A percentile compares a stretch with the other conserved stretches of the same genome.
Evolutionary conservation across 2,329 filamentous ascomycete species (phyloP).

Genomic region (Fusarium austroafricanum): DNA sequence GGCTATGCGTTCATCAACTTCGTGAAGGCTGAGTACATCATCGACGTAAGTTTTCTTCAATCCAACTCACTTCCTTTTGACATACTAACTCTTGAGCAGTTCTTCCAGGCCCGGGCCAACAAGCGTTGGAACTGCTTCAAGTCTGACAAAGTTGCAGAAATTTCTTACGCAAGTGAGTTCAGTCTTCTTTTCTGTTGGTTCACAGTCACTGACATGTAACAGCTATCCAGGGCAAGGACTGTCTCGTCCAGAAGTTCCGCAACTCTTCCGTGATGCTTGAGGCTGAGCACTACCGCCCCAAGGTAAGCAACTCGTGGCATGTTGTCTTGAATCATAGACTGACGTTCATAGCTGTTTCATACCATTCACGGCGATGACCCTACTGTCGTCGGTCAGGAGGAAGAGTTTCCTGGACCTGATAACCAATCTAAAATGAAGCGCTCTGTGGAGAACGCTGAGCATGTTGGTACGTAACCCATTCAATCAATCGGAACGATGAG

Average conservation of each 20-base stretch:
- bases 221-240: constrained; percentile 94
- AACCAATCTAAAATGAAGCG: constrained; percentile 89
- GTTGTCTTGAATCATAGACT: background rate
- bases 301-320: constrained; percentile 62
- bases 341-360: constrained; percentile 60
- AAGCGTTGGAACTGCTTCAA: constrained; percentile 84
- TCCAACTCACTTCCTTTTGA: no score
- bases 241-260: constrained; percentile 92
- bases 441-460: constrained; percentile 86
- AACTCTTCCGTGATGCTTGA: constrained; percentile 98
- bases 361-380: constrained; percentile 61
- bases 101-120: constrained; percentile 76
- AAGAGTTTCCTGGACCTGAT: constrained; percentile 80
- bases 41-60: constrained; percentile 64
- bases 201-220: constrained; percentile 42
- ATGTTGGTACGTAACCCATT: constrained; percentile 71
- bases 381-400: constrained; percentile 74
- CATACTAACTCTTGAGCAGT: constrained; percentile 60
- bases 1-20: constrained; percentile 99
- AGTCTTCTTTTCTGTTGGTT: rapidly evolving
- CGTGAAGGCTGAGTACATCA: constrained; percentile 75
- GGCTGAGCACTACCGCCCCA: constrained; percentile 82
- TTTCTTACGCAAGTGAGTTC: constrained; percentile 93
- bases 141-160: constrained; percentile 85
- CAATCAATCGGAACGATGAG: background rate